phyloP scores from a whole-genome alignment of 2,329 filamentous ascomycete genomes.

The Polytolypa hystricis region DNA sequence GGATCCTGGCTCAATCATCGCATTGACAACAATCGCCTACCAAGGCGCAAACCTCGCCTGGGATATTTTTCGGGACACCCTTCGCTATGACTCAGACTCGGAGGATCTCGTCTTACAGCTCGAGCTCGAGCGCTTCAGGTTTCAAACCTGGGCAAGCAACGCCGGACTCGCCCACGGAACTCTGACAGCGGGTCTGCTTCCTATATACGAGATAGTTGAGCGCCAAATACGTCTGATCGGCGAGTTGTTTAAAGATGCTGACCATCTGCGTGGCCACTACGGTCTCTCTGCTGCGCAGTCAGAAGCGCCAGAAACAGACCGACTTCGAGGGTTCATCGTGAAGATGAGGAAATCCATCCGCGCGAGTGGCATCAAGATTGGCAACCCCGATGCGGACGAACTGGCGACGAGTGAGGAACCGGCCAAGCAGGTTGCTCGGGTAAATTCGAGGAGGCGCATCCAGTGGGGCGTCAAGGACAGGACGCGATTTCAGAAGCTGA shows the following conservation, averaged over 20 bases:
- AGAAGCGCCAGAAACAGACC: neutral
- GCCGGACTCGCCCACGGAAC: neutral
- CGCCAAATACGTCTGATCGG: neutral
- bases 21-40: neutral
- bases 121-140: slow-evolving; percentile 2
- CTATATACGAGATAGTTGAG: slow-evolving; percentile 2
- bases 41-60: slow-evolving; percentile 1
- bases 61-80: slow-evolving; percentile 1
- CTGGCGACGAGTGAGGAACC: neutral
- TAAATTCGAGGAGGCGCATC: neutral
- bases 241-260: slow-evolving; percentile 1
- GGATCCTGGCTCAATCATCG: neutral
- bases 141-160: slow-evolving; percentile 5
- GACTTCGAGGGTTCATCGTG: slow-evolving; percentile 1
- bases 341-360: slow-evolving; percentile 5
- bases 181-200: slow-evolving; percentile 1
- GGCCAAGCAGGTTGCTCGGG: neutral
- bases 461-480: slow-evolving; percentile 2
- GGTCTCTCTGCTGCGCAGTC: slow-evolving; percentile 2
- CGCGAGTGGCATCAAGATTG: slow-evolving; percentile 3
- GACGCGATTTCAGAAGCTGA: slow-evolving; percentile 1
- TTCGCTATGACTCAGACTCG: slow-evolving; percentile 1
- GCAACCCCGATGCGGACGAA: neutral
- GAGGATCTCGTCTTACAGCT: slow-evolving; percentile 3
- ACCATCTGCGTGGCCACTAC: neutral